These are phyloP conservation scores for Blastomyces emzantsi DNA, from an alignment of 2,329 filamentous ascomycete species.

Conservation along the genomic window DNA sequence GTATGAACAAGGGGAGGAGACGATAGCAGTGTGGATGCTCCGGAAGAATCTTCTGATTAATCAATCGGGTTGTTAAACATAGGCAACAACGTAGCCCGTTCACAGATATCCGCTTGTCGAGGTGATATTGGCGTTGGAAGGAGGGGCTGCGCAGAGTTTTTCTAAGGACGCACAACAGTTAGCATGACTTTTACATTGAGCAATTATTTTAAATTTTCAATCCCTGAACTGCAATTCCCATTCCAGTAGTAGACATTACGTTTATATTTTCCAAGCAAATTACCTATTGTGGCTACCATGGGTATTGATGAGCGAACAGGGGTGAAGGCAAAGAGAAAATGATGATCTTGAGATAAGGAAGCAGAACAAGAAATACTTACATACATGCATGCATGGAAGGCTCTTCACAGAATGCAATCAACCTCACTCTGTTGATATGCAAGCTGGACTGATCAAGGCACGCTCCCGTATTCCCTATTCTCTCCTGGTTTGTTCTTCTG, in stretches of 20 bases:
- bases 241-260: not conserved
- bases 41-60: constrained; percentile 21
- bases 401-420: not conserved
- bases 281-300: not conserved
- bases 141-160: not conserved
- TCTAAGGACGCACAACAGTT: not conserved
- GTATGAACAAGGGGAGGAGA: constrained; percentile 21
- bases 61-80: constrained; percentile 24
- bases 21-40: constrained; percentile 26
- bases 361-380: not conserved
- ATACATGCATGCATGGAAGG: not conserved
- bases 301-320: not conserved
- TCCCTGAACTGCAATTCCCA: not conserved
- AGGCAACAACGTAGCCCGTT: constrained; percentile 11
- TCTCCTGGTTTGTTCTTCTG: not conserved
- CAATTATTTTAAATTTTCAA: not conserved
- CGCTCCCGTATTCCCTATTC: not conserved
- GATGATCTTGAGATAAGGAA: not conserved
- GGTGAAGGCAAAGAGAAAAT: not conserved
- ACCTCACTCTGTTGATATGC: not conserved
- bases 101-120: not conserved
- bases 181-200: not conserved
- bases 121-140: not conserved
- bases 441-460: not conserved
- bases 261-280: not conserved